Conservation (phyloP, 805 yeast species). For the Clavispora vitiphila region DNA sequence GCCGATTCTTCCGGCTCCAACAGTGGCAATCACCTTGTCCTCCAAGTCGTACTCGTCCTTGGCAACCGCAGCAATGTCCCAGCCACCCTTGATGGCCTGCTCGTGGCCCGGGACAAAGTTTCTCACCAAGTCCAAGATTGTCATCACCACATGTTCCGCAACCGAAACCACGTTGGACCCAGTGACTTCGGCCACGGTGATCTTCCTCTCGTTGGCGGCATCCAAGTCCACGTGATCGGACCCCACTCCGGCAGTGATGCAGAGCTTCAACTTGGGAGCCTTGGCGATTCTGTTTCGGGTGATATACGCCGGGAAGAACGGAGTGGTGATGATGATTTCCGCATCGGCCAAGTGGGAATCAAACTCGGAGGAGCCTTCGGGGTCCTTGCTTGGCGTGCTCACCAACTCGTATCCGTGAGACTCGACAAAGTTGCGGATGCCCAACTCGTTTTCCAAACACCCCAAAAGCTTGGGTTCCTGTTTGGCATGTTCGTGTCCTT, state of each 20-base stretch:
- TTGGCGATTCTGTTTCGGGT: conserved; percentile 59
- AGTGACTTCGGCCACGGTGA: conserved; percentile 74
- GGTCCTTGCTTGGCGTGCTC: conserved; percentile 65
- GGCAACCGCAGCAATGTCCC: conserved; percentile 74
- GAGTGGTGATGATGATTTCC: conserved; percentile 74
- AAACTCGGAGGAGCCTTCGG: conserved; percentile 48
- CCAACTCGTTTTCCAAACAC: conserved; percentile 70
- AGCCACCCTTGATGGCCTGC: conserved; percentile 53
- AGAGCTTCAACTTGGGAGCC: conserved; percentile 66
- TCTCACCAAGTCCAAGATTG: conserved; percentile 64
- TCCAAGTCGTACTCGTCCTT: conserved; percentile 72
- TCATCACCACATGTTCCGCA: conserved; percentile 76
- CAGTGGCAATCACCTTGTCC: conserved; percentile 71
- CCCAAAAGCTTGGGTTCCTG: conserved; percentile 63
- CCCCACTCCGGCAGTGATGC: conserved; percentile 82
- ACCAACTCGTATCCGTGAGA: conserved; percentile 61
- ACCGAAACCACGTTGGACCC: conserved; percentile 78
- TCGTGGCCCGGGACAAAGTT: conserved; percentile 78
- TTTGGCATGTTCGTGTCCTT: conserved; percentile 53
- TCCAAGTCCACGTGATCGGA: conserved; percentile 74
- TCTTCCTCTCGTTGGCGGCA: conserved; percentile 58
- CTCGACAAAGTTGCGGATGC: conserved; percentile 61
- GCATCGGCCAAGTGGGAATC: conserved; percentile 68
- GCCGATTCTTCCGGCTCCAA: conserved; percentile 81
- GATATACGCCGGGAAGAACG: conserved; percentile 78